Evolutionary conservation across 768 basidiomycete genomes (phyloP), one percentile per base, ranked within the genome.

Genomic region (Inosperma sp.): DNA sequence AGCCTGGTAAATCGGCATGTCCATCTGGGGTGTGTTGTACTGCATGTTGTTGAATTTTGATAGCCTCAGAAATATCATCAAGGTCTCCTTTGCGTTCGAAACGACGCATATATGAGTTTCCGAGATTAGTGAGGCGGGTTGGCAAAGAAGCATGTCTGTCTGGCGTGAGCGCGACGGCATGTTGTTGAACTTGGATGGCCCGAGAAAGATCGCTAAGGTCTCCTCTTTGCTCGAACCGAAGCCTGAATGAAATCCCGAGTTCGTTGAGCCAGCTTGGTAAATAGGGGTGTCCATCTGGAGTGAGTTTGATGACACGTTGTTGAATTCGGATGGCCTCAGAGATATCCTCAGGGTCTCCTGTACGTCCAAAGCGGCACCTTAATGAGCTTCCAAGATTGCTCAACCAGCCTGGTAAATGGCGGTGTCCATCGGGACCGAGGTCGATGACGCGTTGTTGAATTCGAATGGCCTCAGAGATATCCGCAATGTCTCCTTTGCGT

Each of bases 51-150:
- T 46, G 45, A 33, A n/a, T 33, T 6, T 27, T 22, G 30, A 48
- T 49, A 44, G 36, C 22, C 50, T 49, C 59, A 40, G 45, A n/a
- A 31, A 46, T 46, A 22, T 46, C 45, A 5, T 27, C 33, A 17
- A 46, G 30, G 21, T 30, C 30, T n/a, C 45, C 45, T 5, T 48
- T 54, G 12, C 26, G 54, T 29, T 53, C 17, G 23, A 66, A 71
- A n/a, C 56, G 47, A 17, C 8, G 10, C 10, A 13, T 13, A 19
- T 49, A 49, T 21, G 54, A 53, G 26, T 22, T 48, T 16, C 52
- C 58, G 39, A 59, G 52, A 33, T 49, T 55, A 16, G 31, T 39
- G 33, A 52, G 53, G 9, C 27, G 19, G 8, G n/a, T 46, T 1
- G 64, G 48, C 26, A 57, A 42, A 17, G 49, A 4, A 19, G 7